Percentiles rank a stretch among this genome's conserved stretches.
These are phyloP conservation scores for Moesziomyces globuligerus DNA, from an alignment of 1,284 basidiomycete species.

Conservation along the genomic window DNA sequence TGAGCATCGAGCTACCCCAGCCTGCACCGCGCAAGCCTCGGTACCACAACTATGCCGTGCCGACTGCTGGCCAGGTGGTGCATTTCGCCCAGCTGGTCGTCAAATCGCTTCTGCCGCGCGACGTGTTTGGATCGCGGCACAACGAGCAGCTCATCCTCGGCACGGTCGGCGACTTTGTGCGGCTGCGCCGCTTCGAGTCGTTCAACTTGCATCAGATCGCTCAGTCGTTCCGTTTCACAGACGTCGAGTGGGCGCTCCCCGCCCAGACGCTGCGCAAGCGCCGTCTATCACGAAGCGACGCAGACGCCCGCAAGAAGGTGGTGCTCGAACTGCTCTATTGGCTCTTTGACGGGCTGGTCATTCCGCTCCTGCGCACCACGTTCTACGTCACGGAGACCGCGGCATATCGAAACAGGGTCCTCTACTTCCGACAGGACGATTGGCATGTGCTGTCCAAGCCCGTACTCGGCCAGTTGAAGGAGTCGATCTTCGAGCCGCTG, in stretches of 20 bases:
- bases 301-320: constrained; percentile 78
- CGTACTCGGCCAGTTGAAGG: constrained; percentile 79
- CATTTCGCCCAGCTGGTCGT: constrained; percentile 71
- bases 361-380: constrained; percentile 84
- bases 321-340: constrained; percentile 87
- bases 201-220: constrained; percentile 81
- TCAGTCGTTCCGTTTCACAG: constrained; percentile 79
- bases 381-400: constrained; percentile 96
- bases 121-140: constrained; percentile 79
- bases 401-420: constrained; percentile 82
- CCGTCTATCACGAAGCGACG: constrained; percentile 74
- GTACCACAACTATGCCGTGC: constrained; percentile 80
- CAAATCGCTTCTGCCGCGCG: constrained; percentile 77
- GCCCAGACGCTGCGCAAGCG: constrained; percentile 30
- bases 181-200: constrained; percentile 81
- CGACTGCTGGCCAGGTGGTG: constrained; percentile 72
- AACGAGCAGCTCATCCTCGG: constrained; percentile 78
- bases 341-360: constrained; percentile 87
- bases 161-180: constrained; percentile 77
- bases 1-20: constrained; percentile 6
- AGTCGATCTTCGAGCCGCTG: constrained; percentile 48
- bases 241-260: constrained; percentile 83
- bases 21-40: constrained; percentile 73
- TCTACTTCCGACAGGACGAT: constrained; percentile 94
- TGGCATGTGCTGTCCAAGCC: constrained; percentile 85